A percentile compares a stretch with the other conserved stretches of the same genome.
These are phyloP conservation scores for Psilocybe azurescens DNA, from an alignment of 768 basidiomycete species.

Conservation along the genomic window DNA sequence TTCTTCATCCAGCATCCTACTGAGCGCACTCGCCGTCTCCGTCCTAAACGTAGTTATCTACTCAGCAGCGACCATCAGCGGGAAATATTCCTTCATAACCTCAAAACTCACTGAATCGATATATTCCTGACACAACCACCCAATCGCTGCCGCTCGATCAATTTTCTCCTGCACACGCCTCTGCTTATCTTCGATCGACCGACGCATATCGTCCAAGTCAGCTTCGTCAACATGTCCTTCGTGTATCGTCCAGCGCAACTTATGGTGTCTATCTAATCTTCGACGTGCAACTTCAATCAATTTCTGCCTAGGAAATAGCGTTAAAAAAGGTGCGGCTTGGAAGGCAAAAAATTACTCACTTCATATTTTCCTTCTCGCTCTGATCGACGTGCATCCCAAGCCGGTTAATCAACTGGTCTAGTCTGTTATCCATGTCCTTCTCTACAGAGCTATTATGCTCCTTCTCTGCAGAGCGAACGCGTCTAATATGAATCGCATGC, in stretches of 20 bases:
- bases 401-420: conserved; percentile 1
- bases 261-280: not conserved
- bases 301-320: conserved; percentile 7
- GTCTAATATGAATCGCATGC: conserved; percentile 16
- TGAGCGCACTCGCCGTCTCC: conserved; percentile 26
- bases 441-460: not conserved
- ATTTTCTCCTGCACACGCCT: conserved; percentile 25
- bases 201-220: conserved; percentile 13
- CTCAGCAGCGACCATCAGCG: not conserved
- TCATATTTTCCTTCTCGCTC: conserved; percentile 11
- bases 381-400: conserved; percentile 11
- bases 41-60: conserved; percentile 31
- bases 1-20: conserved; percentile 24
- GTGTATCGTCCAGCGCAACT: not conserved
- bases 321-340: not conserved
- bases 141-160: conserved; percentile 28
- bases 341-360: conserved; percentile 5
- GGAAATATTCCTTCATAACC: not conserved
- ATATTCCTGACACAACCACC: conserved; percentile 31
- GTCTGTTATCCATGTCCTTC: not conserved
- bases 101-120: conserved; percentile 26
- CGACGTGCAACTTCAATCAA: conserved; percentile 16
- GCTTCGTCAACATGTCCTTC: not conserved
- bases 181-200: conserved; percentile 14
- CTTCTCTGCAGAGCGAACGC: not conserved